phyloP scores from a whole-genome alignment of 306 rosid species.

The Prunus campanulata region DNA sequence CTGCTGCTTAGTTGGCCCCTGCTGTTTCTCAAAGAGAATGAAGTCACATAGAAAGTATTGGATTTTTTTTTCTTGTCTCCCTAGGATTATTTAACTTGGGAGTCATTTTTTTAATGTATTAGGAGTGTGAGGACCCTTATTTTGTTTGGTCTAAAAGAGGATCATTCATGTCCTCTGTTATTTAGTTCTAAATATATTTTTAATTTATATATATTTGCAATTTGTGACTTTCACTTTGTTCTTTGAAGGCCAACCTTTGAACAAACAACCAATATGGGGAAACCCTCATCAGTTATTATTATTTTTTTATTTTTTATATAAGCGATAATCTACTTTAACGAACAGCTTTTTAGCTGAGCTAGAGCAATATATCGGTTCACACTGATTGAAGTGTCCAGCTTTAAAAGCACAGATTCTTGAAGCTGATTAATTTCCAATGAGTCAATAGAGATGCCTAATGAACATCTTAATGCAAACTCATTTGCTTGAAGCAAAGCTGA shows the following conservation, averaged over 20 bases:
- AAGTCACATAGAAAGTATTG: neutral
- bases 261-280: no score
- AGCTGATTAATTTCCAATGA: no score
- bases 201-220: no score
- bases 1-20: slow-evolving; percentile 42
- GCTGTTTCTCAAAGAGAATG: neutral
- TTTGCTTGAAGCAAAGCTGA: neutral
- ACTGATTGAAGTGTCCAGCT: neutral
- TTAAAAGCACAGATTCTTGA: neutral
- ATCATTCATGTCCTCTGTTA: neutral
- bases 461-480: neutral
- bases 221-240: no score
- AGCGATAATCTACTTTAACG: no score
- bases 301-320: no score
- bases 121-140: neutral
- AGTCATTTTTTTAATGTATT: neutral
- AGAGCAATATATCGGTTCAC: neutral
- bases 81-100: neutral
- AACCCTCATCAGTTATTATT: no score
- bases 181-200: no score
- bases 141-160: no score
- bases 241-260: no score
- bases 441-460: no score
- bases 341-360: no score
- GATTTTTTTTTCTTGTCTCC: neutral